These are phyloP conservation scores for Tuber melanosporum DNA, from an alignment of 495 filamentous ascomycete species.

Conservation along the genomic window DNA sequence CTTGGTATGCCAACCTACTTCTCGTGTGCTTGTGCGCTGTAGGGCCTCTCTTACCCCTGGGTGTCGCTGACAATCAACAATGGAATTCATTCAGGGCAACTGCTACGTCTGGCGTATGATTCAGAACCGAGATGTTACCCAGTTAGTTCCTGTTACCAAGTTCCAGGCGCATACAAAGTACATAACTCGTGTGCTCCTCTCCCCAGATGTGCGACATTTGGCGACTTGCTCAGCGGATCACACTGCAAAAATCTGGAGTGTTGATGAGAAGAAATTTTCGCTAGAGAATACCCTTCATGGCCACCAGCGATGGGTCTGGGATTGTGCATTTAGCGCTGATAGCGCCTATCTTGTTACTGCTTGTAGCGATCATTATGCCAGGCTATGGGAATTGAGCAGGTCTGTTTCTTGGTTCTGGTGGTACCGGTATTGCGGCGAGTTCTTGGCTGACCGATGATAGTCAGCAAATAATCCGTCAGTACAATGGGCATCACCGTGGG, in stretches of 20 bases:
- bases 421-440: not conserved
- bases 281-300: constrained; percentile 85
- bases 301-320: constrained; percentile 98
- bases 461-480: constrained; percentile 89
- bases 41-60: constrained; percentile 14
- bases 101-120: constrained; percentile 94
- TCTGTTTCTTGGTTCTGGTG: constrained; percentile 11
- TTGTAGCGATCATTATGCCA: constrained; percentile 91
- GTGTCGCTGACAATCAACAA: constrained; percentile 9
- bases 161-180: constrained; percentile 91
- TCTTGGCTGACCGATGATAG: constrained; percentile 43
- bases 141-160: constrained; percentile 81
- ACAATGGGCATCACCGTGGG: constrained; percentile 94
- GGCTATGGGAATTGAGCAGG: constrained; percentile 83
- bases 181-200: constrained; percentile 91
- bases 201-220: constrained; percentile 92
- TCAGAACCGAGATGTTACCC: constrained; percentile 73
- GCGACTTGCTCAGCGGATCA: constrained; percentile 97
- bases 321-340: constrained; percentile 96
- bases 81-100: constrained; percentile 59
- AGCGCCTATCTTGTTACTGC: constrained; percentile 96
- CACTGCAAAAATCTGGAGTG: constrained; percentile 94
- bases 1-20: constrained; percentile 51
- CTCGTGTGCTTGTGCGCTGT: not conserved
- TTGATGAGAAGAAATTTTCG: constrained; percentile 64